Evolutionary conservation across 1,284 basidiomycete species (phyloP), one percentile per base, ranked within the genome.

Genomic region (Sphaerobolus stellatus): DNA sequence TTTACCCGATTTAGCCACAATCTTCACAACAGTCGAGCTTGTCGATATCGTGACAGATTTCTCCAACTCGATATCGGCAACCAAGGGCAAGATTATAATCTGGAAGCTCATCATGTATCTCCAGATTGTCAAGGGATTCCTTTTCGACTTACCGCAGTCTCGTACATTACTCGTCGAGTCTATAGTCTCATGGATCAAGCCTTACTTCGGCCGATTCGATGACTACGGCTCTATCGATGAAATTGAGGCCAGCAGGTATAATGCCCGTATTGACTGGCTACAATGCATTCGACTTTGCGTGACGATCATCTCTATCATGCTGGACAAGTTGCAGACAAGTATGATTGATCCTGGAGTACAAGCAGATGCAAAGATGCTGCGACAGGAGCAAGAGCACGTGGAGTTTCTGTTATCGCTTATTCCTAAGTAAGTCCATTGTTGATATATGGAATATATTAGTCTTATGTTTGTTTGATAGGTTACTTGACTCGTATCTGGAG

Each of bases 51-150:
- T 88, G 16, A 94, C 92, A 1, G 81, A 80, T 16, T 98, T 98
- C 70, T 90, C 92, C 6, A 94, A 94, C 61, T 85, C 92, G 8
- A 81, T 95, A 53, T 83, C 82, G 13, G 79, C 82, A 8, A 82
- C 80, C 31, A 94, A 90, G 68, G 94, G 94, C 34, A 94, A 91
- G 68, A 75, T 58, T 34, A 83, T 90, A 38, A 86, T 95, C 48
- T 95, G 94, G 88, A 96, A 95, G 71, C 80, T 98, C 48, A 86
- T 97, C 58, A 88, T 97, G 81, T 92, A 96, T 65, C 78, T 95
- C 40, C 93, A 97, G 66, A 83, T 98, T 53, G 90, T 94, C 34
- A 91, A 90, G 64, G 87, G 90, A 13, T 87, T 90, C 68, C 73
- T 97, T 36, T 97, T 98, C 65, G 91, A 95, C 62, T 84, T 89